Evolutionary conservation across 345 rosid species (phyloP).

Genomic region (Trapa bicornis): DNA sequence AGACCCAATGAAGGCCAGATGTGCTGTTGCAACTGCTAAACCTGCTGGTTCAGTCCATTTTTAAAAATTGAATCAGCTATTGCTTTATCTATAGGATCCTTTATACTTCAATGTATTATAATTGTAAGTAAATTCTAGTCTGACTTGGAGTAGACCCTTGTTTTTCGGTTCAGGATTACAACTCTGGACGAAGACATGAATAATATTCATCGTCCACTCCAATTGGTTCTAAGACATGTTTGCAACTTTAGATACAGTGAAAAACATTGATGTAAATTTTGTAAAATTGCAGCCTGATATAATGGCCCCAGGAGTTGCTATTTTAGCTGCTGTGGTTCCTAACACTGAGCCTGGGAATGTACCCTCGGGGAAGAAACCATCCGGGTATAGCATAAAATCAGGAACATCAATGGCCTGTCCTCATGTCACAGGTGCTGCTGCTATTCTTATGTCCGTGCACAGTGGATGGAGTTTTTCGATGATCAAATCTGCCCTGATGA

Average conservation of each 20-base stretch:
- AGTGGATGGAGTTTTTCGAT: conserved; percentile 50
- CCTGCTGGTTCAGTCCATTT: not conserved
- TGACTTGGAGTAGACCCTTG: too few relatives aligned
- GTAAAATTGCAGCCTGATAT: conserved; percentile 48
- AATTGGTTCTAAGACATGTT: not conserved
- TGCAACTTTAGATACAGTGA: not conserved
- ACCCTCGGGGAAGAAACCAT: conserved; percentile 21
- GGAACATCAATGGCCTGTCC: conserved; percentile 95
- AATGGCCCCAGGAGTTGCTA: conserved; percentile 77
- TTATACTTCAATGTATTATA: not conserved
- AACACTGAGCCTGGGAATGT: conserved; percentile 15
- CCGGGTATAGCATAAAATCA: conserved; percentile 33
- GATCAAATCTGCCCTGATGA: conserved; percentile 76
- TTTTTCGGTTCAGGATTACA: not conserved
- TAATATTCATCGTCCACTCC: not conserved
- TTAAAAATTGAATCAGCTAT: not conserved
- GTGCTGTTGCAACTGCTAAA: not conserved
- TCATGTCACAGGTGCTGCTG: conserved; percentile 68
- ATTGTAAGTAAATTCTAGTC: not conserved
- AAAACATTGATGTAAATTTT: not conserved
- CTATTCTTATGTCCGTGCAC: conserved; percentile 41
- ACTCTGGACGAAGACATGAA: not conserved
- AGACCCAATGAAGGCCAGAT: not conserved
- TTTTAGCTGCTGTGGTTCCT: conserved; percentile 58
- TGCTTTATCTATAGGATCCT: not conserved